Evolutionary conservation across 2,329 filamentous ascomycete species (phyloP), one percentile per base, ranked within the genome.

Genomic region (Cladosporium halotolerans): DNA sequence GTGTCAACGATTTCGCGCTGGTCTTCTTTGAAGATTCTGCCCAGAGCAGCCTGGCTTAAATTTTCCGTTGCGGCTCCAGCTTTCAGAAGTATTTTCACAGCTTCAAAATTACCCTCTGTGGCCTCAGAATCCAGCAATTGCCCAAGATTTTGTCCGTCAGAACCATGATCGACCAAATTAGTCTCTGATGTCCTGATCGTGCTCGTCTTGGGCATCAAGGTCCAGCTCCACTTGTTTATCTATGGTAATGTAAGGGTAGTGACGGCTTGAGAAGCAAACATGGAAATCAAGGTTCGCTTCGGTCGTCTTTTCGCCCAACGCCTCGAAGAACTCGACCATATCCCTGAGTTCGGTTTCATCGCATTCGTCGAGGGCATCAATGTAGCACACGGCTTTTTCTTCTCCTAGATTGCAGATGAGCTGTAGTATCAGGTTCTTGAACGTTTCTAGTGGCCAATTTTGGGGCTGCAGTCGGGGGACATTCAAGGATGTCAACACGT

Each of bases 311-410:
- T 66, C 42, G 5, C 57, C 59, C 3, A 75, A 53, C 0, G 64
- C 45, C 52, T 73, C 64, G 44, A 75, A 68, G 45, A 62, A 70
- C 0, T 57, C 49, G 1, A 74, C 54, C 67, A 76, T 71, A 2
- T 71, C 65, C 33, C 62, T 60, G 5, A 72, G 59, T 36, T 74
- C 54, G 10, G 64, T 52, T 53, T 73, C 70, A 4, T 71, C 58
- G 57, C 73, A 76, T 58, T 77, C 74, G 55, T 77, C 73, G 6
- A 77, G 66, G 4, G 74, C 74, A 60, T 77, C 75, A 39, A 77
- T 64, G 47, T 75, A 63, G 44, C 68, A 72, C 0, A 57, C 63
- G 2, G 75, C 40, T 0, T 52, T 55, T 9, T 52, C 56, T 5
- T 56, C 7, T 7, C 57, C 60, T 32, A 75, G 61, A 3, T 56